Percentiles rank a stretch among this genome's conserved stretches.
Conservation (phyloP, 2,329 filamentous ascomycete genomes). For the Cytospora chrysosperma region DNA sequence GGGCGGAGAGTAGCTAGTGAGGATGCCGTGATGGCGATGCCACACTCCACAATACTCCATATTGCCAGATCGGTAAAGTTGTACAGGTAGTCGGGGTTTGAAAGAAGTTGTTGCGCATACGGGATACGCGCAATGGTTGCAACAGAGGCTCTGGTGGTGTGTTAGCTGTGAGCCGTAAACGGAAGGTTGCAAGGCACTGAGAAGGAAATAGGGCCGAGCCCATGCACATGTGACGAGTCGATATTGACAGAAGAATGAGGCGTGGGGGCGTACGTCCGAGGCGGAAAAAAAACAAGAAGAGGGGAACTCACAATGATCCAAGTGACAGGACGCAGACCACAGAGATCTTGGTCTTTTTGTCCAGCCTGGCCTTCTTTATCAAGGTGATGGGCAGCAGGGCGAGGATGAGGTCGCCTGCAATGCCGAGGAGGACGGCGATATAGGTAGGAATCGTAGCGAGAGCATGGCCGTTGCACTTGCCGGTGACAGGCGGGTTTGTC, state of each 20-base stretch:
- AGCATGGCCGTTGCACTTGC: slow-evolving; percentile 34
- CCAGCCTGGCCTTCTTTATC: slow-evolving; percentile 38
- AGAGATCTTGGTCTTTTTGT: slow-evolving; percentile 35
- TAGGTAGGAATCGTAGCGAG: slow-evolving; percentile 37
- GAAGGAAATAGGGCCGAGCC: background rate
- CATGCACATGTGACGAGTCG: background rate
- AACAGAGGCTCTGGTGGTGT: slow-evolving; percentile 35
- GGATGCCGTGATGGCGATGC: slow-evolving; percentile 40
- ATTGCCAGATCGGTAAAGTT: slow-evolving; percentile 43
- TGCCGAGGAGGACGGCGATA: slow-evolving; percentile 35
- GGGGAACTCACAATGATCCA: slow-evolving; percentile 38
- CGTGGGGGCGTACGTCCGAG: background rate
- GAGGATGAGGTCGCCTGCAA: slow-evolving; percentile 37
- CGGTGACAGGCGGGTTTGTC: slow-evolving; percentile 27
- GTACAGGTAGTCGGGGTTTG: slow-evolving; percentile 40
- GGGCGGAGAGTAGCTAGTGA: slow-evolving; percentile 37
- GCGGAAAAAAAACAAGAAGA: background rate
- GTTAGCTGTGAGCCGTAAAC: slow-evolving; percentile 12
- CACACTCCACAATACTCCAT: slow-evolving; percentile 45
- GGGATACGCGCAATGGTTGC: slow-evolving; percentile 44
- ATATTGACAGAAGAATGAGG: background rate
- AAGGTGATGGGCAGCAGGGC: slow-evolving; percentile 38
- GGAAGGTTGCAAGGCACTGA: background rate
- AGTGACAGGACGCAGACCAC: slow-evolving; percentile 31
- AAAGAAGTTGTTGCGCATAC: slow-evolving; percentile 39